phyloP scores from a whole-genome alignment of 768 basidiomycete genomes.

The Termitomyces sp. region DNA sequence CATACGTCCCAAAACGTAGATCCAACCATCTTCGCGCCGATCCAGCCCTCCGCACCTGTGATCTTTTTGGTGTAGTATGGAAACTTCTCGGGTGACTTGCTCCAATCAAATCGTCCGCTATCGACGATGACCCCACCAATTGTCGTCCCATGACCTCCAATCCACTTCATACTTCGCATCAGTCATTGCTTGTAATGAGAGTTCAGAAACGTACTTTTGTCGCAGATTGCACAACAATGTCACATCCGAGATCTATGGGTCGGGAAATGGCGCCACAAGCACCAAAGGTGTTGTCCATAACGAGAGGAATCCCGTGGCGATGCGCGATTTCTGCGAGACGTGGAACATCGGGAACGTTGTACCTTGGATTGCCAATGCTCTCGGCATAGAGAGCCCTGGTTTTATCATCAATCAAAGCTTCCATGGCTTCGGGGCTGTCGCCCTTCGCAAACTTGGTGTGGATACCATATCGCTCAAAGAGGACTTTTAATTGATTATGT shows the following conservation, averaged over 20 bases:
- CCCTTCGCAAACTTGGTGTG: conserved; percentile 48
- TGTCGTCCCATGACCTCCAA: conserved; percentile 65
- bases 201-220: not conserved
- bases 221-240: conserved; percentile 31
- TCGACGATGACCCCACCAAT: conserved; percentile 65
- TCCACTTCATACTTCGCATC: conserved; percentile 53
- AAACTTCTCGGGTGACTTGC: conserved; percentile 45
- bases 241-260: conserved; percentile 26
- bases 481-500: conserved; percentile 60
- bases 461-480: conserved; percentile 41
- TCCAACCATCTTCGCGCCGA: conserved; percentile 12
- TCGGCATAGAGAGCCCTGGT: conserved; percentile 60
- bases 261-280: conserved; percentile 45
- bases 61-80: conserved; percentile 13
- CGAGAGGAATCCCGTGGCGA: conserved; percentile 52
- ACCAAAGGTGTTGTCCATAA: conserved; percentile 66
- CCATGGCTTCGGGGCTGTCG: conserved; percentile 45
- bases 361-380: conserved; percentile 61
- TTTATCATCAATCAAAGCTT: conserved; percentile 52
- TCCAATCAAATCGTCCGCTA: conserved; percentile 58
- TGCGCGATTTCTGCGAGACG: conserved; percentile 65
- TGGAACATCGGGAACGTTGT: conserved; percentile 47
- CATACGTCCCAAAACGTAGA: conserved; percentile 17
- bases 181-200: not conserved
- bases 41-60: conserved; percentile 9